Evolutionary conservation across 2,329 filamentous ascomycete genomes (phyloP), one percentile per base, ranked within the genome.

Genomic region (Zymoseptoria ardabiliae): DNA sequence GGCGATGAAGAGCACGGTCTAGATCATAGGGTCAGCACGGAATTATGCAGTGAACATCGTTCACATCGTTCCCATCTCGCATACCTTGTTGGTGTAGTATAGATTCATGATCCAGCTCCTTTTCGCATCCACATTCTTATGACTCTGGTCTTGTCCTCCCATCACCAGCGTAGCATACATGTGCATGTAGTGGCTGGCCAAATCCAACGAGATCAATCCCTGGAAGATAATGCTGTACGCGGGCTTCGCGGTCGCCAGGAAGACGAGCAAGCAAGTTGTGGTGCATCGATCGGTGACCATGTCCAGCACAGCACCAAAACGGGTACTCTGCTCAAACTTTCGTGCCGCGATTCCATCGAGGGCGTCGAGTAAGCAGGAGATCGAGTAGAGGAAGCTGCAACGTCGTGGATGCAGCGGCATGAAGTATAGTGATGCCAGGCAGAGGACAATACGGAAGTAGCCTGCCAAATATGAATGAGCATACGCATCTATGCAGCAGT

Each of bases 271-370:
- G 75, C 94, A 99, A 2, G 93, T 87, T 2, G 94, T 99, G 28
- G 93, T 97, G 81, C 94, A 97, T 61, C 94, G 88, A 76, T 99
- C 94, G 19, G 94, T 99, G 62, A 99, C 93, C 94, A 99, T 99
- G 78, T 99, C 94, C 64, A 99, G 82, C 35, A 99, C 93, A 30
- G 93, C 94, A 64, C 94, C 94, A 74, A 99, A 99, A 65, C 89
- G 89, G 57, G 94, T 97, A 45, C 90, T 93, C 76, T 99, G 94
- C 70, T 96, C 85, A 73, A 93, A 87, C 69, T 84, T 80, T 53
- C 90, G 87, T 59, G 94, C 94, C n/a, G 92, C 92, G 69, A 92
- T 88, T 69, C 94, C 94, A 73, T 99, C 94, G 64, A 97, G 84
- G 52, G 93, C 94, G 74, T 99, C 94, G 65, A 99, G 88, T 51